Base-by-base conservation (phyloP, 768 basidiomycete species). In the Leccinum incarnatum region DNA sequence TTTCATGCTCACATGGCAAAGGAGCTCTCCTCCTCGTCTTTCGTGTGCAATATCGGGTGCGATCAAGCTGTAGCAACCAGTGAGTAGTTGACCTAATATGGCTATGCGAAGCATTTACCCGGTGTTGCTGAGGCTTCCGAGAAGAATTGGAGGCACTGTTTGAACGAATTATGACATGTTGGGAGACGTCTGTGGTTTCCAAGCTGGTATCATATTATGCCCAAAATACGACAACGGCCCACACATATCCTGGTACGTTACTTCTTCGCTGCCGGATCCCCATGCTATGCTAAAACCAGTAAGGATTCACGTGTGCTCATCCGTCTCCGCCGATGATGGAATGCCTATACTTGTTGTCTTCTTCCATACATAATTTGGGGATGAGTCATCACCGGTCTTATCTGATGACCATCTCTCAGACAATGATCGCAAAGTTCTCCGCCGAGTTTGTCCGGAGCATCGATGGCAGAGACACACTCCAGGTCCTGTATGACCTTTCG, bases 271-370 rank as follows among this genome's bases (percentile, higher is more conserved):
- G 42, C 53, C 42, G 53, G 54, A 37, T 34, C 57, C 19, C 51
- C n/a, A 19, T 56, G 27, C 34, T 55, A 11, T 62, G 34, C 59
- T 71, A 29, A 66, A 56, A 40, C 29, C 48, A 50, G 34, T 29
- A 52, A 74, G 73, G 58, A 40, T 49, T 55, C 42, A 51, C 51
- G 57, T 59, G 49, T 48, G 71, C 63, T 56, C 77, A 78, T 9
- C 83, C 85, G 50, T 88, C 88, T 36, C 69, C 81, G 51, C 69
- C 74, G 46, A 76, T 89, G 53, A 74, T 86, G 57, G 76, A 81
- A 46, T 81, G 83, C 17, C 69, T 92, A 53, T 69, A 85, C 48
- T 69, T 76, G 1, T 71, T 92, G 17, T 82, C 82, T 32, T 75
- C 77, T 14, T 78, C 79, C 3, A 72, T 87, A 53, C 82, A 83